These are phyloP conservation scores for Podila clonocystis DNA, from an alignment of 192 early-diverging fungal species.

Conservation along the genomic window DNA sequence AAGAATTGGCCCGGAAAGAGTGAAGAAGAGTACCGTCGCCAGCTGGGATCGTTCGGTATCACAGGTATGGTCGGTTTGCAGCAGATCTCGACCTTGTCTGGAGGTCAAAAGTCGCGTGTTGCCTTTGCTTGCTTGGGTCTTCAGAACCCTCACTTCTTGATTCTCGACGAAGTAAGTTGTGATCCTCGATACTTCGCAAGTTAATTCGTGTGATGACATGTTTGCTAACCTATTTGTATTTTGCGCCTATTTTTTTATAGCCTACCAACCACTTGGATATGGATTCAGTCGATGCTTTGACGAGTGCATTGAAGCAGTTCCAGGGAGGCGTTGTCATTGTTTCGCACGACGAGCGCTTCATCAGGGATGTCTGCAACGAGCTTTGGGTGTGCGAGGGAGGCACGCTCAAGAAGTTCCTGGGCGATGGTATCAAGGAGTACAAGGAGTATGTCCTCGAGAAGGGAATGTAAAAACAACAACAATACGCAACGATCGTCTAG, in stretches of 20 bases:
- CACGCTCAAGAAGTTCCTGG: slow-evolving; percentile 85
- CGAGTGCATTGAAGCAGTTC: slow-evolving; percentile 85
- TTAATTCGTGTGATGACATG: neutral
- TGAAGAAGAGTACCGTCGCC: slow-evolving; percentile 96
- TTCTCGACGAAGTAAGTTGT: slow-evolving; percentile 91
- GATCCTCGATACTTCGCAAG: slow-evolving; percentile 60
- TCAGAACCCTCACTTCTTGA: slow-evolving; percentile 89
- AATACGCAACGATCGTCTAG: neutral
- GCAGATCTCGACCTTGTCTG: slow-evolving; percentile 92
- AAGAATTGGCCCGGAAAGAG: slow-evolving; percentile 88
- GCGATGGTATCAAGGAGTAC: slow-evolving; percentile 88
- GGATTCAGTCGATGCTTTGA: slow-evolving; percentile 95
- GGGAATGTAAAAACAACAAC: slow-evolving; percentile 24
- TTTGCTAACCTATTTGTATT: neutral
- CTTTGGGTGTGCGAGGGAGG: slow-evolving; percentile 94
- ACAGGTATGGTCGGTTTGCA: slow-evolving; percentile 97
- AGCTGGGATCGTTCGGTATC: slow-evolving; percentile 94
- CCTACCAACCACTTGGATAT: slow-evolving; percentile 92
- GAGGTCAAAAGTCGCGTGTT: slow-evolving; percentile 97
- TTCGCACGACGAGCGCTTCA: slow-evolving; percentile 98
- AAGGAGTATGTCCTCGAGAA: slow-evolving; percentile 61
- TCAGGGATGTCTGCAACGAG: slow-evolving; percentile 84
- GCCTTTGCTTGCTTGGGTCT: slow-evolving; percentile 97
- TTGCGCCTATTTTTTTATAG: slow-evolving; percentile 54
- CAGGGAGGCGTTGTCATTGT: slow-evolving; percentile 96